A percentile compares a stretch with the other conserved stretches of the same genome.
Conservation (phyloP, 495 filamentous ascomycete species). For the Lineolata rhizophorae region DNA sequence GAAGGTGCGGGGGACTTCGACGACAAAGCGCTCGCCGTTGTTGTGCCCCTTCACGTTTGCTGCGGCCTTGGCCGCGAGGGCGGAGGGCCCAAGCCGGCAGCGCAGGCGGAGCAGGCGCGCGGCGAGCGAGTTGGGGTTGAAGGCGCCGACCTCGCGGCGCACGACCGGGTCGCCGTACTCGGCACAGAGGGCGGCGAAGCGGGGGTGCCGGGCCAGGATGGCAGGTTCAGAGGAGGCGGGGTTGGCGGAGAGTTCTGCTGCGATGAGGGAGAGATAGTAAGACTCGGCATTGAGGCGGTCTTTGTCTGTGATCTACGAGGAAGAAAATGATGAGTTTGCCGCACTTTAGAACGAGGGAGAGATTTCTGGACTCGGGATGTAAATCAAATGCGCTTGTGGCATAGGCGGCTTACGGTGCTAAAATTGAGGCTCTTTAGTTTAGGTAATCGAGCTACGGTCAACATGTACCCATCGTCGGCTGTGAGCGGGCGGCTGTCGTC, state of each 20-base stretch:
- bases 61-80: constrained; percentile 1
- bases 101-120: constrained; percentile 44
- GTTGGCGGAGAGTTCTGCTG: constrained; percentile 41
- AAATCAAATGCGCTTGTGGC: neutral
- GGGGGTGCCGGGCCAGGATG: constrained; percentile 37
- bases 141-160: constrained; percentile 19
- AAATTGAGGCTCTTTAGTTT: constrained; percentile 54
- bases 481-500: constrained; percentile 24
- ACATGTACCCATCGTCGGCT: constrained; percentile 64
- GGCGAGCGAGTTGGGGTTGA: constrained; percentile 49
- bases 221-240: constrained; percentile 24
- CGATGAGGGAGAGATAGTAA: constrained; percentile 74
- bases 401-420: constrained; percentile 19
- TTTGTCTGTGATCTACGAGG: constrained; percentile 29
- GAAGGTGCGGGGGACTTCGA: constrained; percentile 48
- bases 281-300: constrained; percentile 76
- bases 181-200: constrained; percentile 52
- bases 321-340: neutral
- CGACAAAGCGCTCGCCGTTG: neutral
- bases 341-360: neutral
- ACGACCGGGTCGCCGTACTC: constrained; percentile 44
- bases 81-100: constrained; percentile 26
- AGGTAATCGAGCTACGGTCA: constrained; percentile 58
- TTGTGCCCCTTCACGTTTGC: constrained; percentile 5
- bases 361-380: too few relatives aligned